Evolutionary conservation across 805 yeast genomes (phyloP).

Genomic region (Scheffersomyces coipomensis): DNA sequence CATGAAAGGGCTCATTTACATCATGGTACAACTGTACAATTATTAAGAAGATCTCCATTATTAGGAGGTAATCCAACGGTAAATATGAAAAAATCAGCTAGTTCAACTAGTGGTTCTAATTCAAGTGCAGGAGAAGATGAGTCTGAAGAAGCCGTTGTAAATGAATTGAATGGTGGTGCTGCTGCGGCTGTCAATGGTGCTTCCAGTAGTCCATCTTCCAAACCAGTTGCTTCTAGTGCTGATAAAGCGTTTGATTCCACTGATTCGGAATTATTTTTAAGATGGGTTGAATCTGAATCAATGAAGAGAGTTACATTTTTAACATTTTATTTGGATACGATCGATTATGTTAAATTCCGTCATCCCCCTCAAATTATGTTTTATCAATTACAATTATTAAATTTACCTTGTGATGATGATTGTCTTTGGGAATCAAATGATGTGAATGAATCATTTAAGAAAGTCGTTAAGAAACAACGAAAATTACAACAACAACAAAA

Average conservation of each 20-base stretch:
- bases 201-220: neutral
- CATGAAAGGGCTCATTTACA: constrained; percentile 86
- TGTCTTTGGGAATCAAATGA: constrained; percentile 39
- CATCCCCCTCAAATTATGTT: constrained; percentile 53
- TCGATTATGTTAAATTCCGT: constrained; percentile 76
- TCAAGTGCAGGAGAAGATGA: constrained; percentile 37
- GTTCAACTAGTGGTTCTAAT: constrained; percentile 19
- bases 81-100: constrained; percentile 19
- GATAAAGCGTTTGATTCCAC: constrained; percentile 16
- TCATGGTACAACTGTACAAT: constrained; percentile 82
- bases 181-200: constrained; percentile 1
- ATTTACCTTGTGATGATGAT: constrained; percentile 41
- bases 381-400: constrained; percentile 37
- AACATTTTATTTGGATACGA: constrained; percentile 79
- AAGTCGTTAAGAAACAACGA: constrained; percentile 35
- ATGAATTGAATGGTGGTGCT: neutral
- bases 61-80: constrained; percentile 66
- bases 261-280: constrained; percentile 43
- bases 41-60: constrained; percentile 71
- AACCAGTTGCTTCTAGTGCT: constrained; percentile 1
- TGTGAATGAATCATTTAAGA: constrained; percentile 36
- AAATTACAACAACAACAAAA: constrained; percentile 17
- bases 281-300: constrained; percentile 80
- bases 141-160: constrained; percentile 14
- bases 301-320: constrained; percentile 75